Evolutionary conservation across 768 basidiomycete species (phyloP), one percentile per base, ranked within the genome.

Genomic region (Myochromella boudieri): DNA sequence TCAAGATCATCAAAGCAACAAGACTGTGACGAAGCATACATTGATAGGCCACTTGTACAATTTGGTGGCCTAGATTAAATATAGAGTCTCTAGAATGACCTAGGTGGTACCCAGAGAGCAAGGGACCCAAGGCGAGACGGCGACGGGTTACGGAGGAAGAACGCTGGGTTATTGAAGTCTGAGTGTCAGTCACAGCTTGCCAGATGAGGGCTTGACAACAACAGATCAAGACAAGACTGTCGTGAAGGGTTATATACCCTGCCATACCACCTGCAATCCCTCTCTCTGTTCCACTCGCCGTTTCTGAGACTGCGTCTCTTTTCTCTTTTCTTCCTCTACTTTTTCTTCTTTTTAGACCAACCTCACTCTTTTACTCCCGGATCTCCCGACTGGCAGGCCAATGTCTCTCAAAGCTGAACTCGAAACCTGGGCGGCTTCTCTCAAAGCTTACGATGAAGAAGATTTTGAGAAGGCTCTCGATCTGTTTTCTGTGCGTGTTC

Each of bases 381-480:
- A 52, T 60, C 59, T 38, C 61, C 55, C n/a, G 18, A 46, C 46
- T 55, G 46, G 51, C 32, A 42, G 55, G 65, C 47, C 58, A n/a
- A 78, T 81, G 79, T 83, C 83, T 49, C 75, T 84, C 62, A 85
- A 83, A 68, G 81, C 76, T 51, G 83, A 85, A 75, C 80, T 97
- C 33, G 88, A 94, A 64, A 84, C 77, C 2, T 95, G 93, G 92
- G 82, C 84, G 11, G 75, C 87, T 29, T 95, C 95, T 48, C 81
- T 97, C 63, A 78, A 83, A 58, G 87, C 92, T 3, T 97, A 95
- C 68, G 93, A 95, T 54, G 81, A 81, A 6, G 77, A 88, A 58
- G 84, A 95, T 62, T 94, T 88, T 61, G 81, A 83, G 42, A 77
- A 76, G 50, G 72, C 90, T 25, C 72, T 97, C 37, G 75, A 83